A percentile compares a stretch with the other conserved stretches of the same genome.
These are phyloP conservation scores for Yamadazyma triangularis DNA, from an alignment of 1,139 yeast genomes.

Conservation along the genomic window DNA sequence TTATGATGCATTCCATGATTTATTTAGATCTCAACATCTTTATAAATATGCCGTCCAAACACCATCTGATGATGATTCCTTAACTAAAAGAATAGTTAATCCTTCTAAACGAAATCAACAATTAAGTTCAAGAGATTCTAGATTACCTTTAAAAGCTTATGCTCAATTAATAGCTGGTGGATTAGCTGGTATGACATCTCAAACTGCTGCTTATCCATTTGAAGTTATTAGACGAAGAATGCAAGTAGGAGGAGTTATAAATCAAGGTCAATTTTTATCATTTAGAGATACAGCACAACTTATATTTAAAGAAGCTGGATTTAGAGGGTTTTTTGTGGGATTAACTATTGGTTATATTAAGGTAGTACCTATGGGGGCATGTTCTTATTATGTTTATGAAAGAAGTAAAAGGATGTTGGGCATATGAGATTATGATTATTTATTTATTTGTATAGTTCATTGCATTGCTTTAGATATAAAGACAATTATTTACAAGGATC, in stretches of 20 bases:
- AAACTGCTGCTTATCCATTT: constrained; percentile 95
- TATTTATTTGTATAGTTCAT: constrained; percentile 1
- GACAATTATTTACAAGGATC: too few species aligned
- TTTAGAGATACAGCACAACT: constrained; percentile 51
- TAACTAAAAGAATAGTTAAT: constrained; percentile 12
- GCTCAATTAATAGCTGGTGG: constrained; percentile 96
- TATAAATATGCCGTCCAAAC: constrained; percentile 50
- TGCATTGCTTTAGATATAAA: too few species aligned
- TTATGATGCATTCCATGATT: constrained; percentile 86
- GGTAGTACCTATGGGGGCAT: constrained; percentile 96
- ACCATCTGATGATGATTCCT: constrained; percentile 7
- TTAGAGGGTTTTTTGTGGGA: constrained; percentile 88
- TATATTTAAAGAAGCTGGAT: constrained; percentile 68
- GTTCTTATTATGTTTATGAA: constrained; percentile 92
- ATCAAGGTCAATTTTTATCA: constrained; percentile 56
- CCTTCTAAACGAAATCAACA: constrained; percentile 16
- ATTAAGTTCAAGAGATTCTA: constrained; percentile 42
- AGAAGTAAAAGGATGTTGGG: constrained; percentile 68
- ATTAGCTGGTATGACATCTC: constrained; percentile 88
- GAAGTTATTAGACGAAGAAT: constrained; percentile 92
- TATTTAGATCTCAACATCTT: constrained; percentile 57
- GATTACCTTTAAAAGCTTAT: constrained; percentile 76
- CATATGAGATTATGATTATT: constrained; percentile 28
- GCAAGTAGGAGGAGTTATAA: constrained; percentile 88
- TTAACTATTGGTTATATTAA: constrained; percentile 91